phyloP scores from a whole-genome alignment of 129 eudicot genomes.

The Heracleum sosnowskyi region DNA sequence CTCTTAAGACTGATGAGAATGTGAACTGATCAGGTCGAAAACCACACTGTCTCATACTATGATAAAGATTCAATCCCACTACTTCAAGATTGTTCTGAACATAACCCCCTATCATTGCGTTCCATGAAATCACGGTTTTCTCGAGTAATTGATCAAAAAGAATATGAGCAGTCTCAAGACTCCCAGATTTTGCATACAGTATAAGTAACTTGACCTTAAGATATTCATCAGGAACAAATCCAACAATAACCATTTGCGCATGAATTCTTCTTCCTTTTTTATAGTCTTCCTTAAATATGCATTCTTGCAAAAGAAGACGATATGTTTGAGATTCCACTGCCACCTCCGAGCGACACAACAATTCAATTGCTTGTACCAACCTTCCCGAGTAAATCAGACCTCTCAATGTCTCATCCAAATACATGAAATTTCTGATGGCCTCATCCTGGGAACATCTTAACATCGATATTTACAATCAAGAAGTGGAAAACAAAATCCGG shows the following conservation, averaged over 20 bases:
- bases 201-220: slow-evolving; percentile 64
- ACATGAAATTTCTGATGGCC: slow-evolving; percentile 18
- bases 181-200: slow-evolving; percentile 81
- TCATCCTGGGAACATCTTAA: slow-evolving; percentile 66
- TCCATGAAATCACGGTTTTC: slow-evolving; percentile 75
- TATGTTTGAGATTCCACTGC: slow-evolving; percentile 56
- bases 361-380: slow-evolving; percentile 53
- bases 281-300: slow-evolving; percentile 60
- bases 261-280: slow-evolving; percentile 54
- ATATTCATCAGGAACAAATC: slow-evolving; percentile 65
- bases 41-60: slow-evolving; percentile 55
- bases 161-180: slow-evolving; percentile 49
- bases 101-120: slow-evolving; percentile 83
- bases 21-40: slow-evolving; percentile 79
- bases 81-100: slow-evolving; percentile 78
- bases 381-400: slow-evolving; percentile 72
- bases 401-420: slow-evolving; percentile 58
- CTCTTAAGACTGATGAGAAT: slow-evolving; percentile 81
- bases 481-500: slow-evolving; percentile 8
- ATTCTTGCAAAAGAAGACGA: slow-evolving; percentile 86
- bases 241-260: slow-evolving; percentile 66
- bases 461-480: slow-evolving; percentile 42
- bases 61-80: slow-evolving; percentile 53
- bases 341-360: slow-evolving; percentile 49
- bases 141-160: slow-evolving; percentile 43